These are phyloP conservation scores for Trypanosomatidae sp. DNA, from an alignment of 208 protist species.

Conservation along the genomic window DNA sequence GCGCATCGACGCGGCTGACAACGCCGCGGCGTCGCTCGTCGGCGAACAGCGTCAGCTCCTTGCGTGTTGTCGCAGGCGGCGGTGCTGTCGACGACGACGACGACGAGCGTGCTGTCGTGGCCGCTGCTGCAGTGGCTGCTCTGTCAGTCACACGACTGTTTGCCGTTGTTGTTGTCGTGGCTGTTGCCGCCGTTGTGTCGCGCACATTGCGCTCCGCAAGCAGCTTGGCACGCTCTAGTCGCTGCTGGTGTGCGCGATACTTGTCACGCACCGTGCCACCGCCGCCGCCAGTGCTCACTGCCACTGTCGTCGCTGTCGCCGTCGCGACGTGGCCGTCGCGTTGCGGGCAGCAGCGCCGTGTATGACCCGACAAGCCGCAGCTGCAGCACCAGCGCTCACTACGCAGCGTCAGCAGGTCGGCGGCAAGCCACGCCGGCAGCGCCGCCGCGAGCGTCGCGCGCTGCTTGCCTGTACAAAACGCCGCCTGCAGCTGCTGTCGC, in stretches of 20 bases:
- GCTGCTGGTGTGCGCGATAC: slow-evolving; percentile 42
- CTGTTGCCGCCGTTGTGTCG: slow-evolving; percentile 5
- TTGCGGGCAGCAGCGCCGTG: slow-evolving; percentile 20
- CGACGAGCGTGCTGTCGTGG: neutral
- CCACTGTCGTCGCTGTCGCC: neutral
- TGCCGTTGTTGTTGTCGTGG: slow-evolving; percentile 3
- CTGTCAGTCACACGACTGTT: neutral
- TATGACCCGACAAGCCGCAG: slow-evolving; percentile 54
- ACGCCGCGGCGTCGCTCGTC: slow-evolving; percentile 65
- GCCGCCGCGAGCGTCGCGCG: slow-evolving; percentile 8
- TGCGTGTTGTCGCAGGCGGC: slow-evolving; percentile 1
- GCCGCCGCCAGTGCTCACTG: neutral
- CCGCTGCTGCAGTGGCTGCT: neutral
- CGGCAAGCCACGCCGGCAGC: slow-evolving; percentile 21
- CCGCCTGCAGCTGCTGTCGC: slow-evolving; percentile 1
- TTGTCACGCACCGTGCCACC: slow-evolving; percentile 10
- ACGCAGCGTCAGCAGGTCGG: slow-evolving; percentile 22
- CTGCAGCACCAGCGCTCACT: slow-evolving; percentile 51
- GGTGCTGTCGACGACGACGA: slow-evolving; percentile 6
- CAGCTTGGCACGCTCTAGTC: slow-evolving; percentile 52
- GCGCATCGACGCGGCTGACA: slow-evolving; percentile 51
- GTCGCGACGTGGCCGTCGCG: neutral
- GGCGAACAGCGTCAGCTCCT: slow-evolving; percentile 19
- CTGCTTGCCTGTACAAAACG: slow-evolving; percentile 12
- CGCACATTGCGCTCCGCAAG: slow-evolving; percentile 22